These are phyloP conservation scores for Tothia fuscella DNA, from an alignment of 2,329 filamentous ascomycete genomes.

Conservation along the genomic window DNA sequence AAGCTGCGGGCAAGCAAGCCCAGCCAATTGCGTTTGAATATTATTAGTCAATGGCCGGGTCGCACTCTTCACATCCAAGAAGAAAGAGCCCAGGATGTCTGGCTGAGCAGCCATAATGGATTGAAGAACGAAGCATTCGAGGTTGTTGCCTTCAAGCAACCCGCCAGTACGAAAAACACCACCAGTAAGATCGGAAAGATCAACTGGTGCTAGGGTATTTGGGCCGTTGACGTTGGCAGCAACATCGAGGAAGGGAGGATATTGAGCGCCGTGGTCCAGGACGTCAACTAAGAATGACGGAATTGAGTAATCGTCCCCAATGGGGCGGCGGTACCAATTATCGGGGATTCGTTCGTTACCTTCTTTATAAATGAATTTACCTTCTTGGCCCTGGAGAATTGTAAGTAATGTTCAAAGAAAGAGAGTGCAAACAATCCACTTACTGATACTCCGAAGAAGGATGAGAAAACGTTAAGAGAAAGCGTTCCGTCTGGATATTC, in stretches of 20 bases:
- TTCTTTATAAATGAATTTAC: conserved; percentile 16
- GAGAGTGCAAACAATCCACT: not conserved
- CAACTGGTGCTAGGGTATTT: conserved; percentile 24
- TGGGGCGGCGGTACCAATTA: conserved; percentile 25
- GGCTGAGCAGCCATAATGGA: not conserved
- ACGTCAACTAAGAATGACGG: conserved; percentile 17
- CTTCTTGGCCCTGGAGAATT: not conserved
- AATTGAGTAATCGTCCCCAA: conserved; percentile 21
- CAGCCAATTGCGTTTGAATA: not conserved
- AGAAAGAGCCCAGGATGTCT: not conserved
- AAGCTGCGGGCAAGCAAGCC: not conserved
- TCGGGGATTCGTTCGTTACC: conserved; percentile 31
- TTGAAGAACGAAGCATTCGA: not conserved
- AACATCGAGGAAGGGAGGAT: conserved; percentile 22
- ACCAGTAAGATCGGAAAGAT: conserved; percentile 25
- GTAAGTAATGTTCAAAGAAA: not conserved
- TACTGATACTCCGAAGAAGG: no score
- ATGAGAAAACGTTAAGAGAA: conserved; percentile 26
- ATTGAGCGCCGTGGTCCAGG: conserved; percentile 15
- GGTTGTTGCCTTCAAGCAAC: conserved; percentile 38
- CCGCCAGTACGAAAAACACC: conserved; percentile 31
- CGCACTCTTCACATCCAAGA: not conserved
- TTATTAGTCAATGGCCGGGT: not conserved
- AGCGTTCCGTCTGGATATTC: conserved; percentile 26
- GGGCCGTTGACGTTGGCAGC: conserved; percentile 25